phyloP scores from a whole-genome alignment of 2,329 filamentous ascomycete genomes.

The Pseudogymnoascus sp. region DNA sequence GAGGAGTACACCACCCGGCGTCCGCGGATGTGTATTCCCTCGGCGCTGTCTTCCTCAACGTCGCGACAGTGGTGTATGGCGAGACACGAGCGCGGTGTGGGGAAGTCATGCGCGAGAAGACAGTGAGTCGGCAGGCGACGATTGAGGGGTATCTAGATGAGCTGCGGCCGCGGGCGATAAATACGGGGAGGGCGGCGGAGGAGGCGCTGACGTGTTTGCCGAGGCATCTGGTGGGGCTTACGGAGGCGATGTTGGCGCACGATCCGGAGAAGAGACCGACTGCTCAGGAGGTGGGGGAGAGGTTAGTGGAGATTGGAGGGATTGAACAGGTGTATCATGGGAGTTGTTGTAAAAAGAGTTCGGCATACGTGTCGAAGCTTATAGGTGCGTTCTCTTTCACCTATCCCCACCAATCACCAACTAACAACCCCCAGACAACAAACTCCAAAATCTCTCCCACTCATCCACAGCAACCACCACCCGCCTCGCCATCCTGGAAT shows the following conservation, averaged over 20 bases:
- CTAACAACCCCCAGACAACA: constrained; percentile 14
- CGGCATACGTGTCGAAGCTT: constrained; percentile 24
- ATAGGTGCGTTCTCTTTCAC: constrained; percentile 26
- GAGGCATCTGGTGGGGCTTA: constrained; percentile 34
- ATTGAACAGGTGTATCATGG: constrained; percentile 40
- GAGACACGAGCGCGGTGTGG: constrained; percentile 33
- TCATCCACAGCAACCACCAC: constrained; percentile 2
- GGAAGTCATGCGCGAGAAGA: constrained; percentile 26
- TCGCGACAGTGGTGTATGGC: constrained; percentile 37
- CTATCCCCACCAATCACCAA: neutral
- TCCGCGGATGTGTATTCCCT: constrained; percentile 41
- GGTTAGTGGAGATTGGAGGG: constrained; percentile 37
- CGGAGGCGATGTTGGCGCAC: constrained; percentile 44
- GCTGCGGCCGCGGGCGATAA: constrained; percentile 12
- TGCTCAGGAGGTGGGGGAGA: constrained; percentile 41
- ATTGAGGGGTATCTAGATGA: constrained; percentile 14
- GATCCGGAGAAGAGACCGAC: constrained; percentile 41
- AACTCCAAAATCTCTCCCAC: constrained; percentile 15
- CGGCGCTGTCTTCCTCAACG: constrained; percentile 37
- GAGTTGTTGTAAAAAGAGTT: constrained; percentile 35
- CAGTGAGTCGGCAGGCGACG: constrained; percentile 27
- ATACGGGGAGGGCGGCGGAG: constrained; percentile 13
- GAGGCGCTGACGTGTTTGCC: constrained; percentile 19
- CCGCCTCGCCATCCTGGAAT: constrained; percentile 11
- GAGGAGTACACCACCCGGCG: constrained; percentile 36